A percentile compares a stretch with the other conserved stretches of the same genome.
Evolutionary conservation across 768 basidiomycete species (phyloP).

Genomic region (Ramaria sp.): DNA sequence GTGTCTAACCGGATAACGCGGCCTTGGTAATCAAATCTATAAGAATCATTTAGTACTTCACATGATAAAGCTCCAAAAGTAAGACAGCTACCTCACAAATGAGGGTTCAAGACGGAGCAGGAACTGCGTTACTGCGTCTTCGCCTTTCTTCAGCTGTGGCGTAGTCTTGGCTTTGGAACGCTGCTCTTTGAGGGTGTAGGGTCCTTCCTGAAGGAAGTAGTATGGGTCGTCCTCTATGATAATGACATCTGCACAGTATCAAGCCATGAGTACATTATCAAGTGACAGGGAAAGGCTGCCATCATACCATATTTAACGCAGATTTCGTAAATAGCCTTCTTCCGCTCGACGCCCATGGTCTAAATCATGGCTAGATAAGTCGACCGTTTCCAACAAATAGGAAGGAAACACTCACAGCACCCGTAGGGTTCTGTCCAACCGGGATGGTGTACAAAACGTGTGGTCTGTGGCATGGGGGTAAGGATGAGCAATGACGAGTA

Average conservation of each 20-base stretch:
- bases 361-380: constrained; percentile 16
- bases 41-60: too few relatives aligned
- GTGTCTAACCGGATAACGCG: constrained; percentile 78
- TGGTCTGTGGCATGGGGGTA: constrained; percentile 32
- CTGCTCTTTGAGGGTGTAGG: constrained; percentile 36
- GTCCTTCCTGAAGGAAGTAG: constrained; percentile 57
- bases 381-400: background rate
- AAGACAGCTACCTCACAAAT: constrained; percentile 37
- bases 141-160: constrained; percentile 15
- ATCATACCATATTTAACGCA: constrained; percentile 73
- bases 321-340: constrained; percentile 72
- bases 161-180: constrained; percentile 13
- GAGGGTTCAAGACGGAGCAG: constrained; percentile 48
- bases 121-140: constrained; percentile 33
- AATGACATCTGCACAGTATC: constrained; percentile 43
- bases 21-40: constrained; percentile 62
- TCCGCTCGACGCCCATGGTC: constrained; percentile 52
- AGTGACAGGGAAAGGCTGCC: too few relatives aligned
- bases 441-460: constrained; percentile 68
- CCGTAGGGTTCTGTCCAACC: constrained; percentile 80
- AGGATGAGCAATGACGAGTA: constrained; percentile 1
- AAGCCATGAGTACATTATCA: too few relatives aligned
- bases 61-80: too few relatives aligned
- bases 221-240: constrained; percentile 84
- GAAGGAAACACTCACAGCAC: constrained; percentile 36